Conservation (phyloP, 2,329 filamentous ascomycete species). For the Arthrinium puccinioides region DNA sequence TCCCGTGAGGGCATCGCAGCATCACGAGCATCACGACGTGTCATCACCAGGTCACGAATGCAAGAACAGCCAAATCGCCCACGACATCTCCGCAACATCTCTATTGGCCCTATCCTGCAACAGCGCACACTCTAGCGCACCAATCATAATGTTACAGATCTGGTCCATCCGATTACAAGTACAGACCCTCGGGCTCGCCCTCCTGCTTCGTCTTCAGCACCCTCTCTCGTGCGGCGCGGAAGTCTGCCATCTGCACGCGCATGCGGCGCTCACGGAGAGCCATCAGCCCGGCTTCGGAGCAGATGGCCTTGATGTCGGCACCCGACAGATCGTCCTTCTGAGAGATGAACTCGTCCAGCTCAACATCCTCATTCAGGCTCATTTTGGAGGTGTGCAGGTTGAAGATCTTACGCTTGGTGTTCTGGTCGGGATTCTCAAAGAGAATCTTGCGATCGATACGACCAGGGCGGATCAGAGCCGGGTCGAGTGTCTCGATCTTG, state of each 20-base stretch:
- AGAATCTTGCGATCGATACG: conserved; percentile 98
- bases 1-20: too few species aligned
- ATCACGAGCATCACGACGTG: too few species aligned
- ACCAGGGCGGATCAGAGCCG: conserved; percentile 89
- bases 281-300: conserved; percentile 92
- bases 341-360: conserved; percentile 95
- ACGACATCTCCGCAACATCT: too few species aligned
- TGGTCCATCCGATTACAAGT: conserved; percentile 80
- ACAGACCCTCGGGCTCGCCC: conserved; percentile 95
- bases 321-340: conserved; percentile 97
- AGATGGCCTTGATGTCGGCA: conserved; percentile 98
- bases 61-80: too few species aligned
- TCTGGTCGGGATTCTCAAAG: conserved; percentile 65
- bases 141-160: too few species aligned
- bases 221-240: conserved; percentile 83
- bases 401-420: conserved; percentile 97
- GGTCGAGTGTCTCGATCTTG: conserved; percentile 97
- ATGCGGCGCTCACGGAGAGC: conserved; percentile 91
- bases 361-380: conserved; percentile 93
- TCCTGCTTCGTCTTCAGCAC: conserved; percentile 98
- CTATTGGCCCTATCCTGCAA: too few species aligned
- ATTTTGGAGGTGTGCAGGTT: conserved; percentile 98
- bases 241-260: conserved; percentile 98
- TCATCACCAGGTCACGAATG: too few species aligned
- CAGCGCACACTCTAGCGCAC: too few species aligned